A percentile compares a stretch with the other conserved stretches of the same genome.
These are phyloP conservation scores for Agapanthus africanus DNA, from an alignment of 106 monocot species.

Conservation along the genomic window DNA sequence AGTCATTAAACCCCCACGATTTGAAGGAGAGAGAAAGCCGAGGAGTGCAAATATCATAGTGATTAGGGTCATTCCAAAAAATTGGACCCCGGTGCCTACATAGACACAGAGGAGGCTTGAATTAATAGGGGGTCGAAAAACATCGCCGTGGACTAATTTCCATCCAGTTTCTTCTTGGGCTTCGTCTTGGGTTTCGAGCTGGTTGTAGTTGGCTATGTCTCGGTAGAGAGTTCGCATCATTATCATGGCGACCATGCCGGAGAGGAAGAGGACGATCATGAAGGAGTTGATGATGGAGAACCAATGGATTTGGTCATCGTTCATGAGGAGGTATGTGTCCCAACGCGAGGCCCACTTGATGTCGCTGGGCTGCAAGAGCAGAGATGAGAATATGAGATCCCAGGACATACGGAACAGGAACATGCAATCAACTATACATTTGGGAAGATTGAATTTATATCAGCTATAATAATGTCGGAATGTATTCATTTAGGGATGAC, in stretches of 20 bases:
- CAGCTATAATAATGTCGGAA: too few relatives aligned
- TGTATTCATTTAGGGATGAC: too few relatives aligned
- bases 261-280: conserved; percentile 73
- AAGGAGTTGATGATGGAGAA: conserved; percentile 69
- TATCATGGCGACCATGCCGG: conserved; percentile 82
- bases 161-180: conserved; percentile 76
- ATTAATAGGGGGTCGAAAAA: conserved; percentile 51
- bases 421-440: too few relatives aligned
- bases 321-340: conserved; percentile 77
- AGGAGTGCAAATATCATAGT: conserved; percentile 67
- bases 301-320: conserved; percentile 76
- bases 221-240: conserved; percentile 68
- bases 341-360: conserved; percentile 81
- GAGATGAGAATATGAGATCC: neutral
- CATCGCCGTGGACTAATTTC: conserved; percentile 75
- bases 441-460: too few relatives aligned
- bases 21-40: conserved; percentile 68
- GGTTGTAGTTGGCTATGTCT: conserved; percentile 72
- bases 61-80: conserved; percentile 59
- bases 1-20: conserved; percentile 68
- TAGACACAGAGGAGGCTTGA: conserved; percentile 62
- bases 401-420: neutral
- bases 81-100: conserved; percentile 71
- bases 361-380: conserved; percentile 40
- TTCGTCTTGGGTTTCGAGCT: conserved; percentile 66